Percentiles rank a stretch among this genome's conserved stretches.
These are phyloP conservation scores for Cenchrus americanus DNA, from an alignment of 176 grass and related monocot species.

Conservation along the genomic window DNA sequence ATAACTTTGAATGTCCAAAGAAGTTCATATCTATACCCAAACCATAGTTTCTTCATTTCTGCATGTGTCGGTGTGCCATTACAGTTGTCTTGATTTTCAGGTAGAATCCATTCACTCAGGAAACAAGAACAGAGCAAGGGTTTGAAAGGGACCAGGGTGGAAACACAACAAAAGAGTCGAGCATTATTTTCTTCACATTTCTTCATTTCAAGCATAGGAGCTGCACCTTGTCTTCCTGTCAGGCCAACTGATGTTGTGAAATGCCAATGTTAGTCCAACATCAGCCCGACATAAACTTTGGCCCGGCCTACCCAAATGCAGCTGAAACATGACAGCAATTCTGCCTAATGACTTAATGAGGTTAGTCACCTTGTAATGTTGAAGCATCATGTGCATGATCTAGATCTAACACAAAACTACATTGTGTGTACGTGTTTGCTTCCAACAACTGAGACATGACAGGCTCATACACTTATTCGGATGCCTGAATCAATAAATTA, in stretches of 20 bases:
- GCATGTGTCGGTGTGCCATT: background rate
- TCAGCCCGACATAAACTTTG: background rate
- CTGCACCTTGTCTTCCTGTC: constrained; percentile 6
- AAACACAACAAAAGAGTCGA: background rate
- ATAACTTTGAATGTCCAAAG: background rate
- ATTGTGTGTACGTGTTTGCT: constrained; percentile 11
- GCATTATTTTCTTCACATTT: background rate
- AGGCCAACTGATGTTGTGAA: constrained; percentile 4
- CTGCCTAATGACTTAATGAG: background rate
- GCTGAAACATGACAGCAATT: constrained; percentile 3
- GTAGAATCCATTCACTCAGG: background rate
- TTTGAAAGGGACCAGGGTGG: constrained; percentile 1
- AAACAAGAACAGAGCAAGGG: background rate
- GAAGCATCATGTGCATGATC: background rate
- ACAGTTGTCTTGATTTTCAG: background rate
- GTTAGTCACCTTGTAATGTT: background rate
- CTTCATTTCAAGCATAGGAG: background rate
- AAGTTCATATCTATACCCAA: background rate
- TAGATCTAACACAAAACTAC: constrained; percentile 17
- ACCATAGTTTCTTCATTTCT: background rate
- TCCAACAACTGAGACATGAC: constrained; percentile 23
- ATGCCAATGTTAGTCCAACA: constrained; percentile 4
- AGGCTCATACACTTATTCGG: background rate
- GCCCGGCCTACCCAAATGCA: background rate
- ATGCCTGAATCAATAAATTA: constrained; percentile 12